Evolutionary conservation across 352 stramenopile species (phyloP).

Genomic region (Pythium brachiatum): DNA sequence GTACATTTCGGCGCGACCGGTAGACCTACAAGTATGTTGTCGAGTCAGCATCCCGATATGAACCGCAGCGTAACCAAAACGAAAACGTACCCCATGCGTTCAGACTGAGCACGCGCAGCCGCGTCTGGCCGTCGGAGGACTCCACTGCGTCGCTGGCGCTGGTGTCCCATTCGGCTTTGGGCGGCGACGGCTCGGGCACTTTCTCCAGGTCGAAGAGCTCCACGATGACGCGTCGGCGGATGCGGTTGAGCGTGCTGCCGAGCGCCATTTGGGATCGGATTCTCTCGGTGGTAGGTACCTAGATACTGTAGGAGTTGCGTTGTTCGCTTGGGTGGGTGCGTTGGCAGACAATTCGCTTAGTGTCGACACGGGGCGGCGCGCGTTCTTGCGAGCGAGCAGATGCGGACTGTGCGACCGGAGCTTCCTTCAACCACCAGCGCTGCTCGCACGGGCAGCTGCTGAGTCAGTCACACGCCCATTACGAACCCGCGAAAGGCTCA

Average conservation of each 20-base stretch:
- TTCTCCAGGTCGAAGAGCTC: slow-evolving; percentile 63
- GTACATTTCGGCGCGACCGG: slow-evolving; percentile 66
- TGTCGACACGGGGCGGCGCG: not conserved
- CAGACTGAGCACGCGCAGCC: slow-evolving; percentile 65
- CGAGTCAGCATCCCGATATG: not conserved
- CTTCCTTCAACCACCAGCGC: not conserved
- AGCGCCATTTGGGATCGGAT: slow-evolving; percentile 38
- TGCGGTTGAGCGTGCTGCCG: slow-evolving; percentile 33
- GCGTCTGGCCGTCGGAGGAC: slow-evolving; percentile 15
- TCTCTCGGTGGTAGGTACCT: too few relatives aligned
- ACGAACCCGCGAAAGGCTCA: not conserved
- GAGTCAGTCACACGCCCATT: not conserved
- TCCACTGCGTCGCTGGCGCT: slow-evolving; percentile 20
- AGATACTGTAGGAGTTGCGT: too few relatives aligned
- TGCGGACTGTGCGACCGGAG: not conserved
- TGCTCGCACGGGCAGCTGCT: not conserved
- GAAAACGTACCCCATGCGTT: slow-evolving; percentile 63
- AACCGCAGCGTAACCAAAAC: not conserved
- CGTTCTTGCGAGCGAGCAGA: not conserved
- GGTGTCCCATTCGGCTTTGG: slow-evolving; percentile 26
- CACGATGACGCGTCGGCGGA: slow-evolving; percentile 51
- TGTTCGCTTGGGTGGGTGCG: too few relatives aligned
- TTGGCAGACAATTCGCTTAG: too few relatives aligned
- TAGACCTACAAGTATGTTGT: slow-evolving; percentile 36
- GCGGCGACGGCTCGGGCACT: slow-evolving; percentile 41